Evolutionary conservation across 2,329 filamentous ascomycete genomes (phyloP).

Genomic region (Tolypocladium ovalisporum): DNA sequence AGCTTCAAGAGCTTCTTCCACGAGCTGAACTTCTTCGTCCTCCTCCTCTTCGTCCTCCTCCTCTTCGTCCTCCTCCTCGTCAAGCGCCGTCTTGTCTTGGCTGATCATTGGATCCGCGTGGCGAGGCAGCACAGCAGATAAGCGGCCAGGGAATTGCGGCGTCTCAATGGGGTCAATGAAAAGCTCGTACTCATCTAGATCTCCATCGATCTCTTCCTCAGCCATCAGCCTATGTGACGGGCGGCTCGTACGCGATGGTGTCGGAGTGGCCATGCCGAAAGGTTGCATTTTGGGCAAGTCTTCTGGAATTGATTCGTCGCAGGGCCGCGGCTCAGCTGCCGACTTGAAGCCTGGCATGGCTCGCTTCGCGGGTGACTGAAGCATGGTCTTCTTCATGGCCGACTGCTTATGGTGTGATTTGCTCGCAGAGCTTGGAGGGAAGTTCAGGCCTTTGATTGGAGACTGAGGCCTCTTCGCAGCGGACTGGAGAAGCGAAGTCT

Average conservation of each 20-base stretch:
- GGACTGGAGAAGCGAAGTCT: conserved; percentile 32
- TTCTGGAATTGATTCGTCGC: conserved; percentile 9
- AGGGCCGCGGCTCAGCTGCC: conserved; percentile 14
- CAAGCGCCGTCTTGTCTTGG: conserved; percentile 19
- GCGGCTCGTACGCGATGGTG: conserved; percentile 11
- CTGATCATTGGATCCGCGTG: conserved; percentile 27
- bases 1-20: background rate
- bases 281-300: conserved; percentile 25
- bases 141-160: conserved; percentile 31
- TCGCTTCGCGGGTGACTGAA: conserved; percentile 43
- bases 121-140: conserved; percentile 33
- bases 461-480: conserved; percentile 40
- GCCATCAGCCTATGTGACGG: conserved; percentile 27
- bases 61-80: conserved; percentile 12
- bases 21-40: conserved; percentile 3
- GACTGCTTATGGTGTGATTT: conserved; percentile 21
- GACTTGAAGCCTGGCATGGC: conserved; percentile 23
- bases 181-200: conserved; percentile 16
- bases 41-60: too few species aligned
- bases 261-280: conserved; percentile 20
- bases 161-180: conserved; percentile 22
- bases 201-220: conserved; percentile 17
- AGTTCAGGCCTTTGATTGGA: conserved; percentile 26
- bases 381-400: conserved; percentile 33
- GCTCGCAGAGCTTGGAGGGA: conserved; percentile 10